Conservation (phyloP, 129 eudicot genomes). For the Flaveria ramosissima region DNA sequence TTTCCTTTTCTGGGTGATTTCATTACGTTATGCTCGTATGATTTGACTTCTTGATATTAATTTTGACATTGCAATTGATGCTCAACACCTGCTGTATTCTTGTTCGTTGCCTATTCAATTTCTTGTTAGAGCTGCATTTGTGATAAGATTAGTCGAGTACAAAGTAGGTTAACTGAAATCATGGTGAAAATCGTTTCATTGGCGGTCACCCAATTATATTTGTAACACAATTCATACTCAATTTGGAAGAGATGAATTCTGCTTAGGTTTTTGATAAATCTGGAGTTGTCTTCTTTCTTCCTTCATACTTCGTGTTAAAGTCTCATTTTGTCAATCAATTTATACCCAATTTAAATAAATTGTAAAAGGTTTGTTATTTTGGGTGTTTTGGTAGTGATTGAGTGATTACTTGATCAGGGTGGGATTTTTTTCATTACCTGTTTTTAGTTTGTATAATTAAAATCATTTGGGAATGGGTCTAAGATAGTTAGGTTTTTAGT, state of each 20-base stretch:
- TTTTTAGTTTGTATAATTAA: not conserved
- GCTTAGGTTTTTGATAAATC: conserved; percentile 1
- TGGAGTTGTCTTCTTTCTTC: not conserved
- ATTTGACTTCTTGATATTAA: not conserved
- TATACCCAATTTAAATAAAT: not conserved
- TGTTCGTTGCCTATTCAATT: not conserved
- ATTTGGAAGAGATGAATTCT: not conserved
- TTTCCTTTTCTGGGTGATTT: not conserved
- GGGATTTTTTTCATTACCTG: not conserved
- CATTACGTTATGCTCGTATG: not conserved
- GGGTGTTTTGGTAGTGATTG: not conserved
- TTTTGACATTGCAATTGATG: not conserved
- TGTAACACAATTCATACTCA: not conserved
- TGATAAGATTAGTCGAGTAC: conserved; percentile 16
- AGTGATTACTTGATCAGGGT: conserved; percentile 1
- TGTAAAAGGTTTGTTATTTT: no score
- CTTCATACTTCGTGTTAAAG: not conserved
- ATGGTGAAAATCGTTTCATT: not conserved
- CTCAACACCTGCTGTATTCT: not conserved
- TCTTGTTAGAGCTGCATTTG: conserved; percentile 15
- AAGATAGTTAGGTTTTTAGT: not conserved
- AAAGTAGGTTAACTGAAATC: conserved; percentile 1
- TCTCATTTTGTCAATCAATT: not conserved
- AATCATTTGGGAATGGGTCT: not conserved
- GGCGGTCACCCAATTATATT: not conserved